Base-by-base conservation (phyloP, 2,329 filamentous ascomycete species). In the Alternaria sp. region DNA sequence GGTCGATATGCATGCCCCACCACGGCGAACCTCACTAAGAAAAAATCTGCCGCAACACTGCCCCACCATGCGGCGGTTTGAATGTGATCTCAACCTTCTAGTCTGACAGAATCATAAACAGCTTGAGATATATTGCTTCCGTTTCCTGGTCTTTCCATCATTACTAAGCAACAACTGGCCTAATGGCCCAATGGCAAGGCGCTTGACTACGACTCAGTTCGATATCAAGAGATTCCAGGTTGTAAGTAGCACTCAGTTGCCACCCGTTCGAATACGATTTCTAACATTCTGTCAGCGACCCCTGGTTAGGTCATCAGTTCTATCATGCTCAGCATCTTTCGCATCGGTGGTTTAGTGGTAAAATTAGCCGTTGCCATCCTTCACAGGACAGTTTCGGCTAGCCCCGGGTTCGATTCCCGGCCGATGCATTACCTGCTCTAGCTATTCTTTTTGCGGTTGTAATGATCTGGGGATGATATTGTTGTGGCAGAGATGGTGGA, bases 121-220 rank as follows among this genome's bases (percentile, higher is more conserved):
- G 18, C 6, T 16, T 5, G 3, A 0, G 0, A n/a, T 14, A 36
- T 2, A 9, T 4, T 7, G 7, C 8, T n/a, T 38, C 0, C 3
- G 3, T 1, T 3, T 7, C 0, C 0, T 18, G 7, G 0, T 1
- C 6, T 2, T 32, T n/a, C 25, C 52, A 60, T 51, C 51, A 60
- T 60, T 50, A 60, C 57, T 56, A 50, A 60, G 57, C 52, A 59
- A 32, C 27, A 38, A 52, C 30, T 48, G 71, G 71, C 60, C 69
- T 62, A 69, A 70, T 84, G 82, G 82, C 82, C 82, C 82, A 84
- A 84, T 84, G 82, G 82, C 81, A 84, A 84, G 82, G 82, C 81
- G 82, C 81, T 84, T 84, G 82, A 84, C 82, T 85, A 84, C 82
- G 82, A 83, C 69, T 60, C 11, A 18, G 49, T 50, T 36, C 11